Evolutionary conservation across 225 moss, liverwort and hornwort species (phyloP).

Genomic region (Pseudoscleropodium purum): DNA sequence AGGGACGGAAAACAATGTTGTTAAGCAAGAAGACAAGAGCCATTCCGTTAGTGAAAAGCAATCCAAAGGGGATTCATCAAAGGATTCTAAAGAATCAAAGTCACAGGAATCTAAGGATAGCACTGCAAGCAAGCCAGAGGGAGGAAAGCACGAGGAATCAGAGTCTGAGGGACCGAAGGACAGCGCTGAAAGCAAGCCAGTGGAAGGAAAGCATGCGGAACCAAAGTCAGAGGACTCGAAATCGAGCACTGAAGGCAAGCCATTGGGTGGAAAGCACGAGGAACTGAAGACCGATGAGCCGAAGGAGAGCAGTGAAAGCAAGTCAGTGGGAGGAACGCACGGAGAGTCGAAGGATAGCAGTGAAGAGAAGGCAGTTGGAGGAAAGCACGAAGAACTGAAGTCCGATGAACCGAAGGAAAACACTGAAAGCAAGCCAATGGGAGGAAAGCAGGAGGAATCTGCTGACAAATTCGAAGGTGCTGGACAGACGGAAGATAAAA

Average conservation of each 20-base stretch:
- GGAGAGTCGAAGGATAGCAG: not conserved
- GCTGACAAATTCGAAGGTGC: not conserved
- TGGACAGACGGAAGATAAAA: not conserved
- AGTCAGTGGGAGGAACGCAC: not conserved
- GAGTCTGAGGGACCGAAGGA: not conserved
- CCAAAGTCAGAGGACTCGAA: not conserved
- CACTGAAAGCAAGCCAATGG: not conserved
- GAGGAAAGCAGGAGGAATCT: not conserved
- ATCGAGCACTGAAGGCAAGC: not conserved
- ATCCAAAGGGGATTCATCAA: not conserved
- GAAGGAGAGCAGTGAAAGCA: not conserved
- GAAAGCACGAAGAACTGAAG: not conserved
- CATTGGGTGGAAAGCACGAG: not conserved
- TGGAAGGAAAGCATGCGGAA: not conserved
- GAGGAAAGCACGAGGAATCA: not conserved
- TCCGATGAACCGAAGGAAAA: not conserved
- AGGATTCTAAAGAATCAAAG: not conserved
- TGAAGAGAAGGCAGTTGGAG: not conserved
- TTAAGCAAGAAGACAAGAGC: slow-evolving; percentile 2
- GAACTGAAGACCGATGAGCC: not conserved
- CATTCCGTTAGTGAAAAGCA: not conserved
- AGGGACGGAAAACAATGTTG: not conserved
- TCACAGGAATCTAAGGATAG: not conserved
- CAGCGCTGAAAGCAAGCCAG: not conserved
- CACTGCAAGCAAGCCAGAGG: not conserved